phyloP scores from a whole-genome alignment of 257 asterid genomes.

The Rubia yunnanensis region DNA sequence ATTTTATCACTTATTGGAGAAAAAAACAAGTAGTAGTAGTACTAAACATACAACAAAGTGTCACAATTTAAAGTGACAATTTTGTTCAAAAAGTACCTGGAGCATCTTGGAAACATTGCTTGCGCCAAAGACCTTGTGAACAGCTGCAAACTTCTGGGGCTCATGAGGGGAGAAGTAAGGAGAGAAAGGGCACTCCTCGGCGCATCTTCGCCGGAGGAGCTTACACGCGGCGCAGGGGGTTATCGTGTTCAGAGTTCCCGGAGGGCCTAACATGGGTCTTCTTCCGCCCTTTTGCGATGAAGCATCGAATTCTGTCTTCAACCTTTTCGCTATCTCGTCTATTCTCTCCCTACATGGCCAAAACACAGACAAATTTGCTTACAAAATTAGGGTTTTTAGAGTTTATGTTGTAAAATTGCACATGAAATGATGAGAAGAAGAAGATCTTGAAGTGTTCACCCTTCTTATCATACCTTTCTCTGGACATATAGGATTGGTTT shows the following conservation, averaged over 20 bases:
- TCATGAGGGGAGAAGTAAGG: constrained; percentile 89
- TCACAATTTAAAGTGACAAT: too few relatives aligned
- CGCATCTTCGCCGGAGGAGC: constrained; percentile 78
- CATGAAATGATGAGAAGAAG: background rate
- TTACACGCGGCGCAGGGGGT: constrained; percentile 96
- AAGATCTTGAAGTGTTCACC: too few relatives aligned
- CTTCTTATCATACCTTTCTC: constrained; percentile 54
- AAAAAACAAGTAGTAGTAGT: too few relatives aligned
- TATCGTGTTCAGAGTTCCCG: constrained; percentile 57
- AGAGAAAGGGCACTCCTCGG: constrained; percentile 87
- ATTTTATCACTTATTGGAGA: too few relatives aligned
- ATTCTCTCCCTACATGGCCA: constrained; percentile 44
- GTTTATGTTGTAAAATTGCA: background rate
- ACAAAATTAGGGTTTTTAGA: background rate
- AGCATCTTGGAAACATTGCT: constrained; percentile 97
- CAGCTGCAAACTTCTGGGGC: constrained; percentile 91
- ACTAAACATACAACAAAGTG: background rate
- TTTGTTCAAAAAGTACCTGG: constrained; percentile 35
- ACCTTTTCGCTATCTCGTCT: constrained; percentile 64
- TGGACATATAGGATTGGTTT: constrained; percentile 46
- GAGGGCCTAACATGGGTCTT: constrained; percentile 52
- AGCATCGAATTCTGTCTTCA: constrained; percentile 52
- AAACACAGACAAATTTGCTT: background rate
- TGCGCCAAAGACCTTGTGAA: constrained; percentile 88
- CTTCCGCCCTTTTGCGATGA: constrained; percentile 36